phyloP scores from a whole-genome alignment of 441 rosid species.

The Corymbia calophylla region DNA sequence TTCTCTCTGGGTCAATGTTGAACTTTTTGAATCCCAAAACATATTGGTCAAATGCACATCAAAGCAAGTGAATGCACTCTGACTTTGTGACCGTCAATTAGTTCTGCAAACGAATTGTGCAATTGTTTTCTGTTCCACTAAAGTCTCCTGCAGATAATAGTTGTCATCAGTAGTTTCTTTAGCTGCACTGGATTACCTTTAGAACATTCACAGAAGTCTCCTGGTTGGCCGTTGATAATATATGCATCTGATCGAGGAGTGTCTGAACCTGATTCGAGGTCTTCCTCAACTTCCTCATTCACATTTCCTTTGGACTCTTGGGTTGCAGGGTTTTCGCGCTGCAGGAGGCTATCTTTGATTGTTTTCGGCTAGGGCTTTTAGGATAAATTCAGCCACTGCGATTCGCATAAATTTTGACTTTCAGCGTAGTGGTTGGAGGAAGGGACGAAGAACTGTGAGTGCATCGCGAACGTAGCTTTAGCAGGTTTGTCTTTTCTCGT shows the following conservation, averaged over 20 bases:
- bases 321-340: neutral
- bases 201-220: neutral
- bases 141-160: neutral
- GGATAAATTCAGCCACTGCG: neutral
- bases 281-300: neutral
- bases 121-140: neutral
- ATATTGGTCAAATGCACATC: neutral
- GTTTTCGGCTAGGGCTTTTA: neutral
- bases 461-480: too few species aligned
- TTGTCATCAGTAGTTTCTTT: too few species aligned
- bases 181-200: too few species aligned
- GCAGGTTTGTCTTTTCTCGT: conserved; percentile 45
- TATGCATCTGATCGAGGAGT: neutral
- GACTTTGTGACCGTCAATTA: neutral
- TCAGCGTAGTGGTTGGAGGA: neutral
- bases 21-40: too few species aligned
- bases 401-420: neutral
- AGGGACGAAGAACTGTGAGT: conserved; percentile 73
- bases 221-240: neutral
- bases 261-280: neutral
- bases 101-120: neutral
- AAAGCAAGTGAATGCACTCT: neutral
- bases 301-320: neutral
- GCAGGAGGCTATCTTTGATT: neutral
- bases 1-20: too few species aligned